Evolutionary conservation across 495 filamentous ascomycete species (phyloP), one percentile per base, ranked within the genome.

Genomic region (Talaromyces adpressus): DNA sequence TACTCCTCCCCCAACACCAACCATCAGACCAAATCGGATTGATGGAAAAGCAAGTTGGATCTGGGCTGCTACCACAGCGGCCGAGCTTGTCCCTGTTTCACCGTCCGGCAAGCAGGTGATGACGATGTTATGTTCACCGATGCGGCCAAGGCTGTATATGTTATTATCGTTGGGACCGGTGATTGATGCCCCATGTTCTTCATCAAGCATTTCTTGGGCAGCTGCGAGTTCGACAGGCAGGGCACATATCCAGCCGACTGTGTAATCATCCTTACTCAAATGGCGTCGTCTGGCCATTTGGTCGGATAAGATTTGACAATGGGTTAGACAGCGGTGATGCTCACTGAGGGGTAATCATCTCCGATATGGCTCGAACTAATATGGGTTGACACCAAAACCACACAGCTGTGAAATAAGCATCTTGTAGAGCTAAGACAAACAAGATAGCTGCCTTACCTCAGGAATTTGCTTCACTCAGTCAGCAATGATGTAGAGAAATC

Each of bases 231-330:
- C 79, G 2, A 61, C 60, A 2, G 59, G 36, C 1, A 82, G 65
- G 1, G 78, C 75, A 62, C 74, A 80, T 36, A 84, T 73, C 76
- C 76, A 80, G 53, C 74, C 82, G 0, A 84, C 70, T 0, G 69
- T 78, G 65, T 82, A 84, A 36, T 72, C 67, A 20, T 64, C 45
- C 32, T 36, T 36, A 36, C 11, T 12, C 0, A 12, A 36, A 36
- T 36, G 32, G 32, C 11, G 32, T 12, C 9, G 32, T 0, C 9
- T 12, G 32, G 32, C 32, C 32, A 36, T 36, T 36, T 36, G 11
- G 9, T 36, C 1, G 32, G 32, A 36, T 9, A 11, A 11, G 32
- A 34, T 8, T 34, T 11, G 32, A 9, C 7, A 8, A 34, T 34
- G 7, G 32, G 32, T 8, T 1, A 8, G 30, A 32, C 5, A 34